Base-by-base conservation (phyloP, 106 monocot species). In the Triglochin maritima region DNA sequence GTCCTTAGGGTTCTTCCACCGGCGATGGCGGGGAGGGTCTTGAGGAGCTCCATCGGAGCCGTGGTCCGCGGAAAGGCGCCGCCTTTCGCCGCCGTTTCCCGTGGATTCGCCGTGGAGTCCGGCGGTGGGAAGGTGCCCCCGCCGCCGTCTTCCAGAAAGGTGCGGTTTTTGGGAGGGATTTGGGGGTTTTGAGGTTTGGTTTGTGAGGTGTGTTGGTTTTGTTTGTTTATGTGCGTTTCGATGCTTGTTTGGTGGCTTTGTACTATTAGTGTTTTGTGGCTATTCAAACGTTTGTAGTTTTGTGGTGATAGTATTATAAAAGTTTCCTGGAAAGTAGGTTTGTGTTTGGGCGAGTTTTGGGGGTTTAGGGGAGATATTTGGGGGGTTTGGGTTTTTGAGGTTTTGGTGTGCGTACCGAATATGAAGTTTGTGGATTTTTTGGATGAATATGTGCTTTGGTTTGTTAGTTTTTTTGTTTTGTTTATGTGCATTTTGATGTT, bases 111-210 rank as follows among this genome's bases (percentile, higher is more conserved):
- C 41, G 52, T 9, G 4, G 13, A 15, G 4, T 6, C 51, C 9
- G 10, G 13, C 9, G 52, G 50, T n/a, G 8, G 16, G 50, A 65
- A 66, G 52, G 66, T 41, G 17, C 9, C 52, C 51, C 66, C 66
- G 5, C 49, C 49, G 29, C 66, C 3, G 49, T 50, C 49, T 53
- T 66, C 66, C 66, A 49, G 41, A 66, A 66, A 52, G 66, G 66
- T 66, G 5, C 11, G 5, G 3, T 49, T 52, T 66, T 66, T 41
- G 6, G 50, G 17, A 13, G 1, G 17, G 11, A 46, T 64, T 15
- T 13, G 11, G 11, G 17, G 16, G 9, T 64, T 46, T 46, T 47
- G 47, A 46, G 47, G 6, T 9, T 53, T 53, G 7, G 7, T 53
- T 12, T 53, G 10, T 9, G 12, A 2, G 12, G 5, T 14, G 5